Evolutionary conservation across 2,329 filamentous ascomycete genomes (phyloP).

Genomic region (Colletotrichum spinosum): DNA sequence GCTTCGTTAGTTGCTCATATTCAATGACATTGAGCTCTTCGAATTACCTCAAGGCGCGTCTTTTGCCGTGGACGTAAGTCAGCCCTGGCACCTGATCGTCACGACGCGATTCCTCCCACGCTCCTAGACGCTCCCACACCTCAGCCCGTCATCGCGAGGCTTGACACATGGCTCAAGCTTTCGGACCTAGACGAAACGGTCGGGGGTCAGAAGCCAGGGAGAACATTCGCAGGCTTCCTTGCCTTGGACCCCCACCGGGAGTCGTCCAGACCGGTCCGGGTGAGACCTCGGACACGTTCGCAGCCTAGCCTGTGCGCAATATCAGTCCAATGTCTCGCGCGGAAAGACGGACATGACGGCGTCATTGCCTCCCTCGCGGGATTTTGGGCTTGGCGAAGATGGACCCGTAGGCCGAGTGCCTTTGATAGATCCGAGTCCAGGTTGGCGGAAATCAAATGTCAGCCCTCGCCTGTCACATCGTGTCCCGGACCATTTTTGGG

Average conservation of each 20-base stretch:
- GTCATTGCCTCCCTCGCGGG: conserved; percentile 4
- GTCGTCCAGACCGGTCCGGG: conserved; percentile 2
- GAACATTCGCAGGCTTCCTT: background rate
- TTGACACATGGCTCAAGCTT: conserved; percentile 3
- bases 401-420: conserved; percentile 12
- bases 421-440: background rate
- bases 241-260: background rate
- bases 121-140: no score
- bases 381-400: background rate
- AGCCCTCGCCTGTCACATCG: no score
- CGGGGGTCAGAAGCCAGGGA: background rate
- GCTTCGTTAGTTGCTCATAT: no score
- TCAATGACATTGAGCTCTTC: no score
- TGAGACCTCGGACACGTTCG: conserved; percentile 22
- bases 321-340: conserved; percentile 22
- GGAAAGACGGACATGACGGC: conserved; percentile 20
- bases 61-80: no score
- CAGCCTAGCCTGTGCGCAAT: conserved; percentile 12
- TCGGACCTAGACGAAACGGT: background rate
- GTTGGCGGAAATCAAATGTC: background rate
- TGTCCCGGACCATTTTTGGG: no score
- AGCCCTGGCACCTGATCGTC: no score
- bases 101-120: no score
- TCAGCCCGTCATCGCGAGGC: background rate
- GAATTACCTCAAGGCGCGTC: no score